Evolutionary conservation across 2,329 filamentous ascomycete species (phyloP).

Genomic region (Epichloe sylvatica): DNA sequence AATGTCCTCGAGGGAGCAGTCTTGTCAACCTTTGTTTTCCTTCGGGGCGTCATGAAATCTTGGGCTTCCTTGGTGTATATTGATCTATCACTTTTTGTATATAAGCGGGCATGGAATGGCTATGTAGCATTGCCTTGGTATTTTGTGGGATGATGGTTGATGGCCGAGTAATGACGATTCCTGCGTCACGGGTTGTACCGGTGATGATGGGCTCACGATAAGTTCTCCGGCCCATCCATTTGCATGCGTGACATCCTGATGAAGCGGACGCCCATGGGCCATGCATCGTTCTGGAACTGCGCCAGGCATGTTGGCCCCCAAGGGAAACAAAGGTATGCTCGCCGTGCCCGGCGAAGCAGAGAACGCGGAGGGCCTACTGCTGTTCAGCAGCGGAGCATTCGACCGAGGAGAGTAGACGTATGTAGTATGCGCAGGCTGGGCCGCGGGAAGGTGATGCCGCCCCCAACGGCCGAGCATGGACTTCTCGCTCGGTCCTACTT

Average conservation of each 20-base stretch:
- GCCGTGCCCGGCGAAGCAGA: no score
- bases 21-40: neutral
- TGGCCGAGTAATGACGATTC: neutral
- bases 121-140: neutral
- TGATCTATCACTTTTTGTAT: constrained; percentile 8
- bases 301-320: no score
- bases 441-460: no score
- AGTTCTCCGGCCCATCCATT: constrained; percentile 2
- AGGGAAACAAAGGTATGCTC: no score
- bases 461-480: no score
- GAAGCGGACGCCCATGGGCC: no score
- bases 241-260: constrained; percentile 2
- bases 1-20: neutral
- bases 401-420: constrained; percentile 8
- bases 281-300: no score
- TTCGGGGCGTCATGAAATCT: neutral
- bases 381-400: constrained; percentile 20
- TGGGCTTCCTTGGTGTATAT: constrained; percentile 4
- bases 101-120: constrained; percentile 7
- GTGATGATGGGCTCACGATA: neutral
- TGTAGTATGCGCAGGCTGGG: no score
- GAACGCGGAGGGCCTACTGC: neutral
- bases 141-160: neutral
- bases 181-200: neutral
- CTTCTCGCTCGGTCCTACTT: no score